Base-by-base conservation (phyloP, 1,284 basidiomycete species). In the Trichosporon coremiiforme region DNA sequence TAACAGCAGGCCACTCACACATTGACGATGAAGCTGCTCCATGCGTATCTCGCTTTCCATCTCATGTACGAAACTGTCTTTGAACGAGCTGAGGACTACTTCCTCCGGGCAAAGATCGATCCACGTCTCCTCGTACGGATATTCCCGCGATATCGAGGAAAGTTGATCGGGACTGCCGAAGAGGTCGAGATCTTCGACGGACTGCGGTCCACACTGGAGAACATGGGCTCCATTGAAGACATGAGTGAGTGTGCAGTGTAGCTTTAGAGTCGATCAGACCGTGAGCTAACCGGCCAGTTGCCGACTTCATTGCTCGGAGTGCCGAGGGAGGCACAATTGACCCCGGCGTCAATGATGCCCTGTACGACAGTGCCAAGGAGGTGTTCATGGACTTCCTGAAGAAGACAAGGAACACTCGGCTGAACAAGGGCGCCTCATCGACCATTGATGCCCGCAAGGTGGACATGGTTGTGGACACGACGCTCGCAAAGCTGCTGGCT, bases 401-500 rank as follows among this genome's bases (percentile, higher is more conserved):
- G n/a, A 82, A 79, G 68, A 85, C 82, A 63, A 76, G 84, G 38
- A 74, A 71, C n/a, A 73, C 76, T 17, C 65, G 84, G 50, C 69
- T 84, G 15, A 84, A 81, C 71, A 77, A 77, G 25, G 79, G 78
- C n/a, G 77, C 77, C 3, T 68, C 74, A 6, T 70, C 79, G 6
- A 78, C 80, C 10, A 66, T 79, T 7, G 75, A 79, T 66, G 78
- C 79, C 33, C 71, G 78, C 53, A 84, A 85, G 71, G 78, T 85
- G 45, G 84, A 85, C 70, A 81, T 82, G 47, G 84, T 91, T 47
- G 88, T 95, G 29, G 94, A 95, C 76, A 95, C 93, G 0, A 89
- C 91, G 0, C 87, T 95, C 0, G 90, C 88, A 17, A 91, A 91
- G 77, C 84, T 95, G 8, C 88, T 90, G 31, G 88, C 90, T 0